Evolutionary conservation across 2,329 filamentous ascomycete species (phyloP), one percentile per base, ranked within the genome.

Genomic region (Fusarium verticillioides): DNA sequence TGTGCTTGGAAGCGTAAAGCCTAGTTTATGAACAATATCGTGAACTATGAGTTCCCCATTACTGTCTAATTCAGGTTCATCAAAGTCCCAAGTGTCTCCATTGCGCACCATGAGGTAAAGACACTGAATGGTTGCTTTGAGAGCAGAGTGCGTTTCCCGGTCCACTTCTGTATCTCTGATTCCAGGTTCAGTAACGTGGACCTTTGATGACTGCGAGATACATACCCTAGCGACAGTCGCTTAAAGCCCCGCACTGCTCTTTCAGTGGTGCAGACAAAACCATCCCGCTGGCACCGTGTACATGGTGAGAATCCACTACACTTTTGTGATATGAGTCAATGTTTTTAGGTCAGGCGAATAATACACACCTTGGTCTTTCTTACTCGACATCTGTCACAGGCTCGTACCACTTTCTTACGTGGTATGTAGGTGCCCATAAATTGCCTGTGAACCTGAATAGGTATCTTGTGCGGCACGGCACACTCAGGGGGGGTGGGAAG

Each of bases 311-410:
- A n/a, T 12, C 46, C 46, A 32, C 13, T 15, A 7, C 46, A 49
- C 46, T 49, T 49, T 49, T 16, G 4, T 9, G 4, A 32, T n/a
- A 3, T 49, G 9, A 49, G 46, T n/a, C 0, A 9, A 11, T 32
- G 3, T n/a, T 5, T 2, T 9, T 1, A 49, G 26, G 28, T 18
- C 9, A 1, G 21, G 1, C n/a, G 7, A 32, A 2, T 2, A n/a
- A 8, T 12, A 32, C 28, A 1, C 15, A 49, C 46, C 46, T 49
- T 49, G 9, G 28, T n/a, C 28, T 49, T 49, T 30, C 28, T 49
- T 18, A 11, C 7, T 30, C 46, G 46, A 3, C 46, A 49, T 32
- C 46, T 49, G 7, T 49, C 46, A 32, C 46, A 49, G 1, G 46
- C 46, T 32, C 46, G 30, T 18, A 32, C 9, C 4, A 16, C 46